Evolutionary conservation across 306 rosid genomes (phyloP).

Genomic region (Cucumis hystrix): DNA sequence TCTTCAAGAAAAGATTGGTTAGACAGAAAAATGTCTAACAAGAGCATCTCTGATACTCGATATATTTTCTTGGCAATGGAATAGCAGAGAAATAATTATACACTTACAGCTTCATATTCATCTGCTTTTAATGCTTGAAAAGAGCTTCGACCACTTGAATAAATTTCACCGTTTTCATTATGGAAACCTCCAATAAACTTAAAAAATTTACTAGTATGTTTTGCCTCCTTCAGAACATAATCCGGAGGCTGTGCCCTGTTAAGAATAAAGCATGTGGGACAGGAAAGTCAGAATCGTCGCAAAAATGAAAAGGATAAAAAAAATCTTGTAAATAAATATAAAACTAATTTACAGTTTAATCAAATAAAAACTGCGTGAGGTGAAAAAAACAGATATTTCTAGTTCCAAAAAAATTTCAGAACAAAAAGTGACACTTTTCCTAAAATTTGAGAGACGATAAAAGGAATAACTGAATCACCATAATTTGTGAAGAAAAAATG

Average conservation of each 20-base stretch:
- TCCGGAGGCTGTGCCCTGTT: slow-evolving; percentile 96
- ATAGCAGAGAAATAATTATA: neutral
- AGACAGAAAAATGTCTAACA: neutral
- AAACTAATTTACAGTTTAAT: neutral
- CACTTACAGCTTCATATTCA: slow-evolving; percentile 94
- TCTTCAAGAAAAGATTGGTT: neutral
- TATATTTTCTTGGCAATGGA: neutral
- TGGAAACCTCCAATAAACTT: slow-evolving; percentile 72
- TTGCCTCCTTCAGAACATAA: slow-evolving; percentile 84
- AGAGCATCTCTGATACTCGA: neutral
- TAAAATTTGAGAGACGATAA: neutral
- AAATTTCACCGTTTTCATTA: slow-evolving; percentile 42
- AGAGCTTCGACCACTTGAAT: slow-evolving; percentile 36
- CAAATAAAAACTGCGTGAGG: neutral
- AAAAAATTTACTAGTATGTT: slow-evolving; percentile 81
- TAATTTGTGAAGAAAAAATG: too few species aligned
- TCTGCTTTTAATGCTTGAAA: slow-evolving; percentile 81
- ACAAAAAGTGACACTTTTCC: neutral
- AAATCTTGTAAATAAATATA: neutral
- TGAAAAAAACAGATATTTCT: neutral
- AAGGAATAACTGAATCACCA: neutral
- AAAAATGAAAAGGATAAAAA: neutral
- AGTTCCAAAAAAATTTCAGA: neutral
- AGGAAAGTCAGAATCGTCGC: slow-evolving; percentile 11
- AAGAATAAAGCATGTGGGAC: slow-evolving; percentile 12